Base-by-base conservation (phyloP, 2,329 filamentous ascomycete species). In the Pseudophaeomoniella oleicola region DNA sequence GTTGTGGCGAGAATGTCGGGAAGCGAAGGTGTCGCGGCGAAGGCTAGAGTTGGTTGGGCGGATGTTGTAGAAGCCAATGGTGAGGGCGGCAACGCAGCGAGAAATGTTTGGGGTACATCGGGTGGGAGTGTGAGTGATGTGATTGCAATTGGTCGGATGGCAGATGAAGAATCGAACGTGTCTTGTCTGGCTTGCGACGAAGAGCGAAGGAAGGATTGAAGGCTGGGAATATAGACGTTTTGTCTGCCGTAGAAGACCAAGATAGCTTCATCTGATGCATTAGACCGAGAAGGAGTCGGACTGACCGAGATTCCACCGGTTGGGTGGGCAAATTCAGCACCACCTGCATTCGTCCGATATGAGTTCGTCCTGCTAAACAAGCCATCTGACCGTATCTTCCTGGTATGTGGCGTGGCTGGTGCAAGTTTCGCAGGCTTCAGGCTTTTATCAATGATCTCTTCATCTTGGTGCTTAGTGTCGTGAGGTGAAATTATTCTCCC, bases 321-420 rank as follows among this genome's bases (percentile, higher is more conserved):
- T 2, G 55, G 58, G 9, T 52, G 52, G 18, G 46, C 48, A 27
- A 51, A 42, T 12, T 42, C 39, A 11, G 30, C 14, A 30, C 18
- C 6, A 11, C 9, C 13, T 11, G 18, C 30, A 9, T 37, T 35
- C 12, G 17, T 11, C 19, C 34, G 39, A 13, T 46, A 48, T 33
- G 49, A 41, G 1, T 50, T 46, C 12, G 62, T 63, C 39, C 59
- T 60, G 31, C 63, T 52, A 13, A 66, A 51, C 1, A 57, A 54
- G 30, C 62, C 60, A 48, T 65, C 61, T 5, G 43, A 44, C 12
- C 59, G 58, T 4, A 62, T 45, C 16, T 60, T 59, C 35, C 61
- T 58, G 5, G 63, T 65, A n/a, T 60, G 59, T 5, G 63, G 63
- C 3, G 63, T 66, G 56, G 64, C 59, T 1, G 62, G 63, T 1